Conservation (phyloP, 192 early-diverging fungal species). For the Coemansia sp. region DNA sequence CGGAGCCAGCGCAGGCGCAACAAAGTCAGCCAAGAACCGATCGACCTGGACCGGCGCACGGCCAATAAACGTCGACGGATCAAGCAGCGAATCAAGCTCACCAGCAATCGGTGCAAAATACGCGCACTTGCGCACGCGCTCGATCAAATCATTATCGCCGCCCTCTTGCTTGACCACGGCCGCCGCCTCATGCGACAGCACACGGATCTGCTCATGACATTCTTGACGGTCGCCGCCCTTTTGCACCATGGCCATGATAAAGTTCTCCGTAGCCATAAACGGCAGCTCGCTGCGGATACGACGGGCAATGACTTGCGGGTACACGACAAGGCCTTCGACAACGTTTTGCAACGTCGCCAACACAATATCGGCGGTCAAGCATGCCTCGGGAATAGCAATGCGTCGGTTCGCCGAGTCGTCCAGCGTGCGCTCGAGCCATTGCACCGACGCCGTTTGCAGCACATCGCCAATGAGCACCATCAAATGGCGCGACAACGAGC, state of each 20-base stretch:
- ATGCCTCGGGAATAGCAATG: conserved; percentile 93
- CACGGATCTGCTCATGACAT: conserved; percentile 96
- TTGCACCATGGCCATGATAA: conserved; percentile 99
- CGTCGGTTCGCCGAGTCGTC: conserved; percentile 97
- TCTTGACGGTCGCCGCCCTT: conserved; percentile 92
- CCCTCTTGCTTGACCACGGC: conserved; percentile 88
- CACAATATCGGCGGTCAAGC: conserved; percentile 96
- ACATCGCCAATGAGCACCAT: conserved; percentile 88
- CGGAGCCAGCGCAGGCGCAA: conserved; percentile 77
- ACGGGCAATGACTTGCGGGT: conserved; percentile 89
- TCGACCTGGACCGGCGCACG: conserved; percentile 93
- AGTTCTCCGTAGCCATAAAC: conserved; percentile 99
- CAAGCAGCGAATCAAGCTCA: conserved; percentile 74
- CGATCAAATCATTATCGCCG: conserved; percentile 92
- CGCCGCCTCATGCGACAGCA: conserved; percentile 91
- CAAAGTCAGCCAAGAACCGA: conserved; percentile 76
- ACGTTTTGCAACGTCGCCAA: conserved; percentile 94
- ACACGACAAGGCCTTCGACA: conserved; percentile 95
- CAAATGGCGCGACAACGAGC: conserved; percentile 92
- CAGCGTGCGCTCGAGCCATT: conserved; percentile 97
- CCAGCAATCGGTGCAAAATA: conserved; percentile 89
- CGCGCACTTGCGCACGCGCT: conserved; percentile 72
- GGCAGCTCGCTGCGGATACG: conserved; percentile 93
- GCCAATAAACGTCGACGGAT: conserved; percentile 91
- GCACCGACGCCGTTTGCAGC: conserved; percentile 84